Evolutionary conservation across 2,329 filamentous ascomycete species (phyloP).

Genomic region (Bisporella sp.): DNA sequence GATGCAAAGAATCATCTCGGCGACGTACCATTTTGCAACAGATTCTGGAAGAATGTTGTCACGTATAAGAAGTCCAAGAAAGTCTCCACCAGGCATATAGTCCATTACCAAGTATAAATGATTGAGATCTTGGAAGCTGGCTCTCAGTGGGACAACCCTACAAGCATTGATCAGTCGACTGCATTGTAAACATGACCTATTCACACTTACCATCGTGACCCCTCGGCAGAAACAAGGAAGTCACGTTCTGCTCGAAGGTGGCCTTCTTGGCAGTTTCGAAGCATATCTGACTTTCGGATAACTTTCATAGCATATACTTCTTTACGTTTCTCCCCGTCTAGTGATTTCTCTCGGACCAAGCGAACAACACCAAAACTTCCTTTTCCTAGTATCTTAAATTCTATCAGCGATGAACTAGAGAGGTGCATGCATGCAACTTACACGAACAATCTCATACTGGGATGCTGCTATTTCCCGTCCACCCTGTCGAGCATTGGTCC

Average conservation of each 20-base stretch:
- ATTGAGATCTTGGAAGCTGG: slow-evolving; percentile 80
- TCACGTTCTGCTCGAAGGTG: slow-evolving; percentile 88
- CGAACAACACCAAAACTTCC: slow-evolving; percentile 92
- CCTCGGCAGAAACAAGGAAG: slow-evolving; percentile 81
- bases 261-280: slow-evolving; percentile 84
- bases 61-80: slow-evolving; percentile 77
- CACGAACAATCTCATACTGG: neutral
- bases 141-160: slow-evolving; percentile 78
- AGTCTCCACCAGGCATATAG: slow-evolving; percentile 96
- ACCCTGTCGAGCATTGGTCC: slow-evolving; percentile 23
- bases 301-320: slow-evolving; percentile 94
- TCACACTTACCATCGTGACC: slow-evolving; percentile 62
- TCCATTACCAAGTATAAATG: slow-evolving; percentile 95
- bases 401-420: neutral
- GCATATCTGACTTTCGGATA: slow-evolving; percentile 89
- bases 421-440: neutral
- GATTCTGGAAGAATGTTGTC: slow-evolving; percentile 76
- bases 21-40: slow-evolving; percentile 78
- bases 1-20: slow-evolving; percentile 93
- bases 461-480: neutral
- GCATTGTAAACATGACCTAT: neutral
- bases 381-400: slow-evolving; percentile 73
- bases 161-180: slow-evolving; percentile 3
- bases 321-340: slow-evolving; percentile 28
- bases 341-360: slow-evolving; percentile 63